phyloP scores from a whole-genome alignment of 768 basidiomycete genomes.

The Hericium coralloides region DNA sequence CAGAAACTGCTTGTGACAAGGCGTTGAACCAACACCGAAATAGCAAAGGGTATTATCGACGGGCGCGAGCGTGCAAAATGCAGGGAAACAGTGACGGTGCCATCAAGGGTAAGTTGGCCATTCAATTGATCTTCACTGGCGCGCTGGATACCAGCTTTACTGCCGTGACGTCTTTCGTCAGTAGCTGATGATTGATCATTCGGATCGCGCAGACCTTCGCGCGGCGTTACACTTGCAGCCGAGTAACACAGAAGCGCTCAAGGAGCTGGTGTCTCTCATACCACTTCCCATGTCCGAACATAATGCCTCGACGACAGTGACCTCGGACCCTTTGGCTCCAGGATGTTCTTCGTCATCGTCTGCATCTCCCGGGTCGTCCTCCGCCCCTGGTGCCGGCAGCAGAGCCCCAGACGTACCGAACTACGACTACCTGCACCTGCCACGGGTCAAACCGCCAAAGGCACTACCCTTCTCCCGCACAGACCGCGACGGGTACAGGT shows the following conservation, averaged over 20 bases:
- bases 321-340: constrained; percentile 4
- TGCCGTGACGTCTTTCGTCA: background rate
- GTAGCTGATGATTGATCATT: background rate
- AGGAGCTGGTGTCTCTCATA: constrained; percentile 40
- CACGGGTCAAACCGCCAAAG: constrained; percentile 34
- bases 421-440: constrained; percentile 22
- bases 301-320: background rate
- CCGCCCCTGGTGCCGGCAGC: constrained; percentile 10
- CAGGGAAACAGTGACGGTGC: constrained; percentile 48
- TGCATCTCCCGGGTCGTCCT: constrained; percentile 16
- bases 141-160: background rate
- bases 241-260: constrained; percentile 49
- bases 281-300: no score
- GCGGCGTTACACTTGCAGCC: constrained; percentile 55
- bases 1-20: constrained; percentile 59
- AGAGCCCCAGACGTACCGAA: background rate
- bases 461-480: constrained; percentile 45
- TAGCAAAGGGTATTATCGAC: constrained; percentile 61
- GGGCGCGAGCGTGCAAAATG: constrained; percentile 60
- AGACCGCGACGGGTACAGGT: constrained; percentile 39
- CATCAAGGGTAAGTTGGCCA: constrained; percentile 37
- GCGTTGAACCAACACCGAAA: constrained; percentile 58
- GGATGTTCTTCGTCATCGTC: constrained; percentile 18
- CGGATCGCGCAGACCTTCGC: constrained; percentile 40
- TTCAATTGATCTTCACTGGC: background rate